Base-by-base conservation (phyloP, 1,284 basidiomycete species). In the Trichosporon faecale region DNA sequence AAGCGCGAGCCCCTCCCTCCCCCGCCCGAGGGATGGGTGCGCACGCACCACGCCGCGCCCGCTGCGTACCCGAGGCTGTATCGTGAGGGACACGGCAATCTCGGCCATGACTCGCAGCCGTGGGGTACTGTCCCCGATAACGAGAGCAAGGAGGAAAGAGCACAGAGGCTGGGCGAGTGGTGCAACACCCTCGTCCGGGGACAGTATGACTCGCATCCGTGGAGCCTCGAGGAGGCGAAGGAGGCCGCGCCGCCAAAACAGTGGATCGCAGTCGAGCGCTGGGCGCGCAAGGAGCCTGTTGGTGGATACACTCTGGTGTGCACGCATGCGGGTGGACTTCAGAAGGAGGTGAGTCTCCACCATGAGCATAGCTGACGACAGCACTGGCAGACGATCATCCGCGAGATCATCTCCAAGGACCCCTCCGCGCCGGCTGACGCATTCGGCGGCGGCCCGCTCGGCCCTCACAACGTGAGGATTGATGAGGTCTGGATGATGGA, bases 401-500 rank as follows among this genome's bases (percentile, higher is more conserved):
- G 82, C 0, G 75, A 84, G 44, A 77, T 92, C 1, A 67, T 85
- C 7, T 8, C 29, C 88, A 16, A 8, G 4, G 18, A 89, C 91
- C 76, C 87, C 89, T 0, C 86, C 1, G 27, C 65, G 0, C 49
- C 68, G 0, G 68, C 35, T 1, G 33, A 11, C 5, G 40, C 25
- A 11, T 71, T 70, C 29, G 67, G 69, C 29, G 66, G 68, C n/a
- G 66, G 27, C 1, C 14, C 64, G 7, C 61, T 73, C 8, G 18
- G 60, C 21, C 14, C 2, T 12, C 49, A 66, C 16, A 23, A 61
- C 14, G 66, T 73, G 4, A 49, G 66, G 18, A 80, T 95, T 18
- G 88, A 91, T 75, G 92, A 95, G 78, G 85, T 94, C 16, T 94
- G 91, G 91, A 82, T 88, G 0, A 88, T 91, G 83, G 93, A 95